These are phyloP conservation scores for Trametes cingulata DNA, from an alignment of 768 basidiomycete species.

Conservation along the genomic window DNA sequence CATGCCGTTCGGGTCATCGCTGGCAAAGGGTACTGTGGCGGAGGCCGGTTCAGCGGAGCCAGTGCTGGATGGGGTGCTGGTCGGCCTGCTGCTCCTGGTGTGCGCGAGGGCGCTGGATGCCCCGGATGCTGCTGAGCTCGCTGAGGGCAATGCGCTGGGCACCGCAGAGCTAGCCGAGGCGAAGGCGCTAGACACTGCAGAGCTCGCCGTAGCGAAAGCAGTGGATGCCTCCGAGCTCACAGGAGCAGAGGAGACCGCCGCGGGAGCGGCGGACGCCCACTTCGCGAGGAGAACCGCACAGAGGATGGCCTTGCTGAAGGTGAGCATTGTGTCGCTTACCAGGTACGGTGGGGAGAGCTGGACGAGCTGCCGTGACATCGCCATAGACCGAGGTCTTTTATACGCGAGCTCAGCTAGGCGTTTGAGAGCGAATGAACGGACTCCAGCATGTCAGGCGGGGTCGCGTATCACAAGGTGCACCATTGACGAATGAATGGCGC, in stretches of 20 bases:
- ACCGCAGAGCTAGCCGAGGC: neutral
- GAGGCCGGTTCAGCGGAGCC: conserved; percentile 13
- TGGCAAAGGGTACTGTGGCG: conserved; percentile 27
- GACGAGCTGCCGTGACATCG: conserved; percentile 6
- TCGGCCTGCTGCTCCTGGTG: neutral
- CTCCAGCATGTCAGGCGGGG: neutral
- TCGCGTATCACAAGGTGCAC: conserved; percentile 10
- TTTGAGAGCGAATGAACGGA: neutral
- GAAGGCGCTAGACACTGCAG: conserved; percentile 11
- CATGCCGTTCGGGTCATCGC: conserved; percentile 31
- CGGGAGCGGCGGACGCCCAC: conserved; percentile 23
- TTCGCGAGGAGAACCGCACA: conserved; percentile 25
- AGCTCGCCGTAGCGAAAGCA: conserved; percentile 3
- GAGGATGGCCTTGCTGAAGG: conserved; percentile 23
- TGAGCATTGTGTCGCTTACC: conserved; percentile 9
- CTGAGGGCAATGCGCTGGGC: neutral
- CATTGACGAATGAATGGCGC: conserved; percentile 4
- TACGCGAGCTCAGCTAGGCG: neutral
- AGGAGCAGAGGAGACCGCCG: conserved; percentile 28
- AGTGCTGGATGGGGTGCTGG: conserved; percentile 1
- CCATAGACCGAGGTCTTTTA: neutral
- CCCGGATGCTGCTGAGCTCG: neutral
- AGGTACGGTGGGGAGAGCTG: conserved; percentile 9
- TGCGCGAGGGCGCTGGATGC: neutral
- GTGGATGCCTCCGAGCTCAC: conserved; percentile 1